These are phyloP conservation scores for Pyrenophora graminea DNA, from an alignment of 2,329 filamentous ascomycete genomes.

Conservation along the genomic window DNA sequence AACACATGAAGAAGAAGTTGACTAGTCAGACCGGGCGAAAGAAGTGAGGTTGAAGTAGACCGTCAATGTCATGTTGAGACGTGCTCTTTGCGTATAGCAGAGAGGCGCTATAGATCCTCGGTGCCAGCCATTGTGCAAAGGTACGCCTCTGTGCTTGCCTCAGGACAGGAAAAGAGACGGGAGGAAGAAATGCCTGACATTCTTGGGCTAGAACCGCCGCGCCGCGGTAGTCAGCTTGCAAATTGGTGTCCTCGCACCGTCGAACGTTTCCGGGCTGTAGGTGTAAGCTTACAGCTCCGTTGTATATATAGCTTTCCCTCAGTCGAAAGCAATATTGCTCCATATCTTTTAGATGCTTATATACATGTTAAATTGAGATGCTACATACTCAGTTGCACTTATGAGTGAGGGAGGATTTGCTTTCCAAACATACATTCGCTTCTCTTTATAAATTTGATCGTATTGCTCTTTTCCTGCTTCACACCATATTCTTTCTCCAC, in stretches of 20 bases:
- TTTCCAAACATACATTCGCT: not conserved
- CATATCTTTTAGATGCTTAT: not conserved
- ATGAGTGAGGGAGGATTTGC: not conserved
- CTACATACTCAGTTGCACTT: too few species aligned
- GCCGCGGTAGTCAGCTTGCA: not conserved
- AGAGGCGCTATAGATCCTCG: not conserved
- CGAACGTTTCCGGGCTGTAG: not conserved
- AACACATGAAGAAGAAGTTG: constrained; percentile 90
- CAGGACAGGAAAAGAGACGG: too few species aligned
- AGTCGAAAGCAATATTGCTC: too few species aligned
- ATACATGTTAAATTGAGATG: too few species aligned
- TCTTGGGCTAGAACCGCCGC: not conserved
- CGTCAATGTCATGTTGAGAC: not conserved
- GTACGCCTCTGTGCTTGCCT: not conserved
- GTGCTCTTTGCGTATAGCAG: not conserved
- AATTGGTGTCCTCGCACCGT: not conserved
- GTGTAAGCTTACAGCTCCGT: too few species aligned
- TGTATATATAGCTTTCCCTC: too few species aligned
- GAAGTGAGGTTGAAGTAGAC: constrained; percentile 53
- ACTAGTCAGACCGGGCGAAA: constrained; percentile 66
- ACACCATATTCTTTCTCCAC: constrained; percentile 92
- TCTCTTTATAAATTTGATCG: not conserved
- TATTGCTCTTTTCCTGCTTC: not conserved
- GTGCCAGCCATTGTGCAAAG: not conserved
- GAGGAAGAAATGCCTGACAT: constrained; percentile 21